phyloP scores from a whole-genome alignment of 148 eudicot species.

The Diospyros lotus region DNA sequence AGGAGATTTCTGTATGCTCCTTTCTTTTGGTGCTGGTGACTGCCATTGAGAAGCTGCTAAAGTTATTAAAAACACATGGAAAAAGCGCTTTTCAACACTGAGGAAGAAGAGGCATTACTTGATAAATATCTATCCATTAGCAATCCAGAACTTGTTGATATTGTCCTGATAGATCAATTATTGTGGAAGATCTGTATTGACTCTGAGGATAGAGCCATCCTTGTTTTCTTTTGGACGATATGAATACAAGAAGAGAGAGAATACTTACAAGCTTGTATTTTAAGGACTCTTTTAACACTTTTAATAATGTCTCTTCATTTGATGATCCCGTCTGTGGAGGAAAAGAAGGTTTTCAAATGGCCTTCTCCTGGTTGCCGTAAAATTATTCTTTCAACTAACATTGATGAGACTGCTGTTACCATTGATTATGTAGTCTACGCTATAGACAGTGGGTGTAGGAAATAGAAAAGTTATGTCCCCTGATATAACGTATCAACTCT shows the following conservation, averaged over 20 bases:
- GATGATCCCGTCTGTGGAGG: conserved; percentile 79
- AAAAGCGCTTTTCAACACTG: conserved; percentile 28
- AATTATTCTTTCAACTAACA: conserved; percentile 88
- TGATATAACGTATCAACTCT: conserved; percentile 81
- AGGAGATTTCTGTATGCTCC: conserved; percentile 80
- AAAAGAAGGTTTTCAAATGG: conserved; percentile 69
- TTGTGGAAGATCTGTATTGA: conserved; percentile 70
- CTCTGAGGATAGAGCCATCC: conserved; percentile 74
- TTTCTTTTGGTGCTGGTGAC: conserved; percentile 72
- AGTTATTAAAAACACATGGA: conserved; percentile 57
- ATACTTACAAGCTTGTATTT: conserved; percentile 47
- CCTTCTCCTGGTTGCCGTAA: conserved; percentile 82
- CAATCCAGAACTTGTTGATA: conserved; percentile 67
- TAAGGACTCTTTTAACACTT: conserved; percentile 51
- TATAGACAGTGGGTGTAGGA: conserved; percentile 89
- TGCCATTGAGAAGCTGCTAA: conserved; percentile 53
- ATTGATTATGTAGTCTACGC: conserved; percentile 94
- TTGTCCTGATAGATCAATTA: conserved; percentile 63
- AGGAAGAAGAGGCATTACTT: conserved; percentile 50
- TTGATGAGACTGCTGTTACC: conserved; percentile 90
- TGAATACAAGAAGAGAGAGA: conserved; percentile 53
- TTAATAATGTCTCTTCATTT: conserved; percentile 72
- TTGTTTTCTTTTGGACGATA: conserved; percentile 93
- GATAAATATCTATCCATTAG: conserved; percentile 52
- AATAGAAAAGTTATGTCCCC: conserved; percentile 92